phyloP scores from a whole-genome alignment of 2,329 filamentous ascomycete species.

The Rugonectria rugulosa region DNA sequence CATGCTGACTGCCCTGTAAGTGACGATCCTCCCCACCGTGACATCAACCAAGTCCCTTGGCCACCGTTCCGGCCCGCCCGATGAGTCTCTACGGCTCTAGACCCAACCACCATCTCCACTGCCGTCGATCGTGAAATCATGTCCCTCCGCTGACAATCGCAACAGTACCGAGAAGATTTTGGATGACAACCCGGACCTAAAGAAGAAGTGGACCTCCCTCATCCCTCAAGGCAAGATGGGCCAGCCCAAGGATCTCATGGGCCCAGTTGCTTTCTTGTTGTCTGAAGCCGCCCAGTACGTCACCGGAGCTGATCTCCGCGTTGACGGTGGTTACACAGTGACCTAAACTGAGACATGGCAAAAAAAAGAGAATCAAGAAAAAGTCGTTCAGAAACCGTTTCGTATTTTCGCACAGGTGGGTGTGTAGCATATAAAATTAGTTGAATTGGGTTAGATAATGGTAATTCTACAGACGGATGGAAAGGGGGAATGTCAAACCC shows the following conservation, averaged over 20 bases:
- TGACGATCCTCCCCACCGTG: constrained; percentile 23
- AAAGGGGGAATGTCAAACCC: not conserved
- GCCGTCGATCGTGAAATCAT: constrained; percentile 16
- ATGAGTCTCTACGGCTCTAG: not conserved
- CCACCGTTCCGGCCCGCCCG: not conserved
- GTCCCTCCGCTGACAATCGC: constrained; percentile 16
- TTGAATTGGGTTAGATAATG: constrained; percentile 27
- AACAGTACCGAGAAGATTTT: constrained; percentile 89
- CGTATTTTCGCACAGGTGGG: constrained; percentile 16
- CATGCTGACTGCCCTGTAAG: constrained; percentile 93
- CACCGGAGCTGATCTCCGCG: constrained; percentile 76
- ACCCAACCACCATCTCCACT: not conserved
- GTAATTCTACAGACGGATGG: constrained; percentile 18
- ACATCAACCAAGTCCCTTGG: not conserved
- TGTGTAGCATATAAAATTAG: constrained; percentile 23
- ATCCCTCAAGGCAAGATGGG: constrained; percentile 97
- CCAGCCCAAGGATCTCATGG: constrained; percentile 89
- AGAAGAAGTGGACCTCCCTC: constrained; percentile 87
- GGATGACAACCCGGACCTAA: constrained; percentile 89
- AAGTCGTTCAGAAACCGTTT: constrained; percentile 10
- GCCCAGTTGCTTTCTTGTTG: constrained; percentile 85
- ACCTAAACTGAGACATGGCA: constrained; percentile 55
- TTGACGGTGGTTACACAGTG: constrained; percentile 89
- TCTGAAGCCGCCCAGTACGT: constrained; percentile 82
- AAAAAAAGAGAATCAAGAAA: too few relatives aligned